Evolutionary conservation across 257 asterid species (phyloP), one percentile per base, ranked within the genome.

Genomic region (Paulownia fortunei): DNA sequence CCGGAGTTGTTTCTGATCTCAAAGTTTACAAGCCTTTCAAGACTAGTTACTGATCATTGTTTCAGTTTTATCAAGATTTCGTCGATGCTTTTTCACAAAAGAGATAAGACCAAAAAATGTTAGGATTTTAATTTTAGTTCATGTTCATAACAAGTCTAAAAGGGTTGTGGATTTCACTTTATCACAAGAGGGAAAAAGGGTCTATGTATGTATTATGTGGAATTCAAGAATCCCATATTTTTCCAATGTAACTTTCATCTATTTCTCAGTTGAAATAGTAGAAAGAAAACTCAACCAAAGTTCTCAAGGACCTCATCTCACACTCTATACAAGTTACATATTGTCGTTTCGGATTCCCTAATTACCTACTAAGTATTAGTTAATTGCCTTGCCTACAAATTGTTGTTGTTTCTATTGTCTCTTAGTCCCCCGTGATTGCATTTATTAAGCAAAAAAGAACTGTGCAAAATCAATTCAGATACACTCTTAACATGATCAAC

Each of bases 1-100:
- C 90, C 55, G 97, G 97, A 66, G 94, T 92, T 51, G 86, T 87
- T 39, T 5, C 78, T 34, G 97, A 92, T 83, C 97, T 92, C 30
- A 82, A 92, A 79, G 75, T 71, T 37, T 92, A 92, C 74, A 89
- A 79, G 84, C 92, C 97, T 2, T 92, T 92, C 87, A 71, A 81
- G 78, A 79, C 85, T 34, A 83, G 77, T 69, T 68, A 80, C 74
- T 70, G 66, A 79, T 73, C n/a, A 52, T 2, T 12, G 4, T 2
- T 27, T 18, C 27, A 37, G 18, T 72, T 64, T 75, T 54, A 41
- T 13, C 77, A 59, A 69, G 37, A 21, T 67, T 42, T 67, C 12
- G 58, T 44, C 39, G 23, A 9, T 24, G 60, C 23, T 8, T 23
- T 16, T 23, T 23, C 16, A n/a, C 58, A 39, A 34, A 15, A 61